Evolutionary conservation across 1,139 yeast genomes (phyloP).

Genomic region (Candida pseudoviswanathii): DNA sequence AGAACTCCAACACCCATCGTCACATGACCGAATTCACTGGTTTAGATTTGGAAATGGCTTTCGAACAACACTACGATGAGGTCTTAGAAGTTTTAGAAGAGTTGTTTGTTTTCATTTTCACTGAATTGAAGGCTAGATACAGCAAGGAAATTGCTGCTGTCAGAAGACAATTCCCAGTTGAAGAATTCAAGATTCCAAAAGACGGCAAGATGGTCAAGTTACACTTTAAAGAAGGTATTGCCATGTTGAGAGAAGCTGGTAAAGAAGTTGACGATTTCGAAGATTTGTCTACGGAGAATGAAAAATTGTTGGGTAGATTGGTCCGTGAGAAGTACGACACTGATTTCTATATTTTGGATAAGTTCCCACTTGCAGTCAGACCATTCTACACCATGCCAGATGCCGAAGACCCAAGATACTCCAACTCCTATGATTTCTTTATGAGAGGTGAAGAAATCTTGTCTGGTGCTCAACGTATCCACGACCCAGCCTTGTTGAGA

Average conservation of each 20-base stretch:
- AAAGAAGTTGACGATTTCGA: slow-evolving; percentile 84
- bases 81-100: slow-evolving; percentile 83
- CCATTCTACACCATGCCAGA: slow-evolving; percentile 99
- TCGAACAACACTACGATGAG: slow-evolving; percentile 97
- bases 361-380: slow-evolving; percentile 94
- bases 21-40: slow-evolving; percentile 99
- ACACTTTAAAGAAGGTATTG: slow-evolving; percentile 88
- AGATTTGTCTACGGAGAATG: slow-evolving; percentile 92
- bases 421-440: slow-evolving; percentile 96
- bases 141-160: slow-evolving; percentile 85
- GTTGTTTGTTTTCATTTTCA: slow-evolving; percentile 84
- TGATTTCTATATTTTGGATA: slow-evolving; percentile 96
- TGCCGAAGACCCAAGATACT: slow-evolving; percentile 84
- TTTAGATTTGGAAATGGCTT: slow-evolving; percentile 95
- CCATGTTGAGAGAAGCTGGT: slow-evolving; percentile 79
- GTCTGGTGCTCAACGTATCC: slow-evolving; percentile 99
- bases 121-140: slow-evolving; percentile 77
- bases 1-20: slow-evolving; percentile 97
- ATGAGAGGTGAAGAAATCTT: slow-evolving; percentile 99
- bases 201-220: slow-evolving; percentile 89
- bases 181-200: slow-evolving; percentile 90
- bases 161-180: slow-evolving; percentile 95
- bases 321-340: slow-evolving; percentile 94
- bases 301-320: slow-evolving; percentile 85
- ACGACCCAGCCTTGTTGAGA: slow-evolving; percentile 80